Base-by-base conservation (phyloP, 148 eudicot species). In the Diospyros kaki region DNA sequence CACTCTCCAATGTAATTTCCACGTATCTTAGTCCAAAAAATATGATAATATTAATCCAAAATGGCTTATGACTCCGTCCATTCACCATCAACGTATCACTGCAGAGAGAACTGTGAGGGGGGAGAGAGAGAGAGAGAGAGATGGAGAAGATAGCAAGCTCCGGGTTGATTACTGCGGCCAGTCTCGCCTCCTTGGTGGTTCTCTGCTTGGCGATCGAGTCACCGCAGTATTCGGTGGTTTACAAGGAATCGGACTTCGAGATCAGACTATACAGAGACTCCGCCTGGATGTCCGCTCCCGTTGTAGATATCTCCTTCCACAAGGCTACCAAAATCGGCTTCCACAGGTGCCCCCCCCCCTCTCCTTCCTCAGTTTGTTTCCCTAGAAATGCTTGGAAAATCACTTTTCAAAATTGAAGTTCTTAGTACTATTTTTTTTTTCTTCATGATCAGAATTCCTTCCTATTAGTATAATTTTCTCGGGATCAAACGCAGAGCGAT, bases 291-390 rank as follows among this genome's bases (percentile, higher is more conserved):
- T 76, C 87, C 46, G 86, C 98, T 28, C 81, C 81, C 1, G 80
- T 79, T 68, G 79, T 81, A 7, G 83, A 89, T 1, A 86, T 78
- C 52, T 91, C 97, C 77, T 93, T 93, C 65, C 77, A 83, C 5
- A 84, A 89, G 81, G 98, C 98, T 75, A 91, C 98, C 79, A 84
- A 72, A 75, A 52, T 83, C 13, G 98, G 98, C 28, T 91, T 88
- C 74, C 98, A 93, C 84, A 85, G 97, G 97, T 93, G 41, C 2
- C 28, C 58, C 39, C 13, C 7, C 72, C 45, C 42, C 40, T 59
- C 11, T 10, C 65, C 6, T 9, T 18, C 39, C n/a, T 8, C 1
- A 11, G 50, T 41, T 40, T 39, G 50, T 39, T 55, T 3, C 61
- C 61, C 18, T 41, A 42, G 60, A 53, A 71, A 38, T 43, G 4